Percentiles rank a stretch among this genome's conserved stretches.
Conservation (phyloP, 2,329 filamentous ascomycete species). For the Colletotrichum kahawae region DNA sequence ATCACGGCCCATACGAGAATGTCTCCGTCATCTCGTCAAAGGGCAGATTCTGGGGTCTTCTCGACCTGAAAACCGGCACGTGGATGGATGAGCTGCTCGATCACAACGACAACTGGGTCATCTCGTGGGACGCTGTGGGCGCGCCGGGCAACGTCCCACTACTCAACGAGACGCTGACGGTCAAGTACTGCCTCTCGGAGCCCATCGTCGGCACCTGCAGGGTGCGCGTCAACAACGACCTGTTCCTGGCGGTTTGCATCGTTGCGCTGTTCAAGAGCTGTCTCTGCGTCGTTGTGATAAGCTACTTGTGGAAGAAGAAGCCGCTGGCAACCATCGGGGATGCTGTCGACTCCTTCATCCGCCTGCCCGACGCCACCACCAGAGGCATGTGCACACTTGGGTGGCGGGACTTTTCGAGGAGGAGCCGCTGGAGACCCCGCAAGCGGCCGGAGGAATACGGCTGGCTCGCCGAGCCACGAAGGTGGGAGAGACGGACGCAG, state of each 20-base stretch:
- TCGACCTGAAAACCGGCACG: neutral
- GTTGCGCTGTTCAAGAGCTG: neutral
- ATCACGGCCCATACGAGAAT: neutral
- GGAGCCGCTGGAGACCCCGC: neutral
- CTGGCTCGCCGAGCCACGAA: neutral
- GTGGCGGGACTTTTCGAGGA: neutral
- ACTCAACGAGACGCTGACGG: neutral
- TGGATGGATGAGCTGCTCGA: neutral
- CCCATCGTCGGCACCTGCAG: neutral
- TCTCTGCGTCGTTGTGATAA: neutral
- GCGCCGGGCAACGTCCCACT: neutral
- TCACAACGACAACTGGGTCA: neutral
- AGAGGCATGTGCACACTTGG: neutral
- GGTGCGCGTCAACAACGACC: neutral
- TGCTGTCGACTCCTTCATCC: neutral
- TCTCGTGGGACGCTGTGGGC: neutral
- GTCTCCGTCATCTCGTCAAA: neutral
- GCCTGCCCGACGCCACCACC: neutral
- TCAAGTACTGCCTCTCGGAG: constrained; percentile 1
- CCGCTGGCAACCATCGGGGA: neutral
- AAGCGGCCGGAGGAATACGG: neutral
- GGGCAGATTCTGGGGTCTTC: neutral
- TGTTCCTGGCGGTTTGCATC: neutral
- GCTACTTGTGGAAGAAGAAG: neutral
- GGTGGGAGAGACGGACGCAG: neutral